Evolutionary conservation across 305 asterid species (phyloP).

Genomic region (Fraxinus sp.): DNA sequence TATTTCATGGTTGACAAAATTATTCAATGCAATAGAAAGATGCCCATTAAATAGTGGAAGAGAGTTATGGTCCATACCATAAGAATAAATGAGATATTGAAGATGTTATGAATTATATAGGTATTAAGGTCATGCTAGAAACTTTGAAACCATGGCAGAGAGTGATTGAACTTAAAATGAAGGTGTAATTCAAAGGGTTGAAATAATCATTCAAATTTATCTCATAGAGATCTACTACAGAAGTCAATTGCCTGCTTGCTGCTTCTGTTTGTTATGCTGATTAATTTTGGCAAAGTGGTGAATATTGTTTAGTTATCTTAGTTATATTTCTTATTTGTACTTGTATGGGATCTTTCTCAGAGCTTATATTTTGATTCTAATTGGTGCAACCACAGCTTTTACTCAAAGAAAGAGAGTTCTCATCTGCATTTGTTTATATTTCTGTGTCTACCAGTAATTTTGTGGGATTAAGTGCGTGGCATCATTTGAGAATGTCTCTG

Average conservation of each 20-base stretch:
- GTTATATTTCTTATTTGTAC: background rate
- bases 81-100: background rate
- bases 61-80: background rate
- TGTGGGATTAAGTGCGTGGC: background rate
- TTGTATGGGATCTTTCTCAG: background rate
- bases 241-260: background rate
- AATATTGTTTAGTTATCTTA: background rate
- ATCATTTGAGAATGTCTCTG: background rate
- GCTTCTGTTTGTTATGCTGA: background rate
- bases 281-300: slow-evolving; percentile 1
- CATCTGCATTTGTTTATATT: background rate
- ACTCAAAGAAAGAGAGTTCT: background rate
- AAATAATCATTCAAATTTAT: background rate
- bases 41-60: background rate
- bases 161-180: background rate
- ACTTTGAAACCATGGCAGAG: background rate
- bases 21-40: background rate
- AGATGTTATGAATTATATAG: background rate
- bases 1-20: background rate
- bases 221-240: background rate
- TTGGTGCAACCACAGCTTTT: background rate
- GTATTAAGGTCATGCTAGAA: background rate
- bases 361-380: slow-evolving; percentile 1
- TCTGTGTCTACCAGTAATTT: background rate
- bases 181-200: background rate